Evolutionary conservation across 139 green algal species (phyloP).

Genomic region (Tetradesmus obliquus): DNA sequence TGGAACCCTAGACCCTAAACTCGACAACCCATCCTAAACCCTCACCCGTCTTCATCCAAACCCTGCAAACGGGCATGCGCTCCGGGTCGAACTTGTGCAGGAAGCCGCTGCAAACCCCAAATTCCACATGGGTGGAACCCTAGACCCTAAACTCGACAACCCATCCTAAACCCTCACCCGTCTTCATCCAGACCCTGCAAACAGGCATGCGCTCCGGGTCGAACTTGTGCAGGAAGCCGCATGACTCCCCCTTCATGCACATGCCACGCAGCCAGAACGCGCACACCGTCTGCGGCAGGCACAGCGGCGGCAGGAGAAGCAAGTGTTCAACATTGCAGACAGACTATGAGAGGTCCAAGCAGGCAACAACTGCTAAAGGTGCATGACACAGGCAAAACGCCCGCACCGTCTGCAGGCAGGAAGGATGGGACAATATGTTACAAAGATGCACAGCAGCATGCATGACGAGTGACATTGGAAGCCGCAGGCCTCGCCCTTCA

Average conservation of each 20-base stretch:
- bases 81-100: slow-evolving; percentile 92
- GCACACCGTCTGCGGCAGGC: slow-evolving; percentile 91
- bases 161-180: not conserved
- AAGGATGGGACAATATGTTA: not conserved
- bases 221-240: slow-evolving; percentile 97
- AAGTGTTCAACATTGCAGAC: not conserved
- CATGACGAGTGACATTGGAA: not conserved
- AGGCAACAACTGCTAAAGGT: not conserved
- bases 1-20: too few species aligned
- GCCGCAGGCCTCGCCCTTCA: slow-evolving; percentile 91
- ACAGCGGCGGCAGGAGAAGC: not conserved
- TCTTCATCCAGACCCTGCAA: slow-evolving; percentile 67
- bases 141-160: too few species aligned
- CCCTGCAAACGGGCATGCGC: slow-evolving; percentile 90
- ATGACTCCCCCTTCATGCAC: slow-evolving; percentile 97
- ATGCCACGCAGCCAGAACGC: slow-evolving; percentile 96
- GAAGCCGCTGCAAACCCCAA: slow-evolving; percentile 73
- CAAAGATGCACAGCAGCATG: not conserved
- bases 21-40: too few species aligned
- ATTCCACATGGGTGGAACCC: too few species aligned
- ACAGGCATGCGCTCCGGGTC: slow-evolving; percentile 89
- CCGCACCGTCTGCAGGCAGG: not conserved
- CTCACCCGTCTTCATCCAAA: slow-evolving; percentile 33
- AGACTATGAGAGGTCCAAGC: not conserved
- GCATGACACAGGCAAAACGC: not conserved